phyloP scores from a whole-genome alignment of 106 monocot genomes.

The Chionographis japonica region DNA sequence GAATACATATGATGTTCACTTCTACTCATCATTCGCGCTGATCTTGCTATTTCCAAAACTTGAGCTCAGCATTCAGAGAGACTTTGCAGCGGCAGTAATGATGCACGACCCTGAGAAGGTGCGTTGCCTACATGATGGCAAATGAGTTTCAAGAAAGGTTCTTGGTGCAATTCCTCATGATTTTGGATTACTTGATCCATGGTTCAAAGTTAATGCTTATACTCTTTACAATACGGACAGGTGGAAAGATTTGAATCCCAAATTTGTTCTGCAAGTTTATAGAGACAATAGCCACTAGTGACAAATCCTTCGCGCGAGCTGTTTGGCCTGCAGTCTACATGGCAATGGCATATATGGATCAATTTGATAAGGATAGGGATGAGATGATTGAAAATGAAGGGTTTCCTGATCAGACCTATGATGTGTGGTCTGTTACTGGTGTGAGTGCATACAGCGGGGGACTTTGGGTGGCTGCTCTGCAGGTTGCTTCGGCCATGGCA shows the following conservation, averaged over 20 bases:
- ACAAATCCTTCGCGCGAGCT: slow-evolving; percentile 55
- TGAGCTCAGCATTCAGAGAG: slow-evolving; percentile 73
- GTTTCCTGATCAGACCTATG: slow-evolving; percentile 76
- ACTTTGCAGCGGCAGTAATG: slow-evolving; percentile 71
- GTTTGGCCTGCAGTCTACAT: slow-evolving; percentile 82
- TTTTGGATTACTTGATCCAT: slow-evolving; percentile 62
- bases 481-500: slow-evolving; percentile 76
- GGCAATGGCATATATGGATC: slow-evolving; percentile 77
- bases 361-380: slow-evolving; percentile 76
- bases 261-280: slow-evolving; percentile 81
- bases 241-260: slow-evolving; percentile 83
- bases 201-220: slow-evolving; percentile 74
- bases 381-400: slow-evolving; percentile 88
- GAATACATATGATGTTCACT: slow-evolving; percentile 99
- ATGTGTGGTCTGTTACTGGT: slow-evolving; percentile 64
- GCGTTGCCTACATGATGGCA: slow-evolving; percentile 31
- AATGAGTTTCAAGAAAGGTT: slow-evolving; percentile 50
- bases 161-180: slow-evolving; percentile 88
- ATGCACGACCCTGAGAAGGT: slow-evolving; percentile 72
- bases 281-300: slow-evolving; percentile 66
- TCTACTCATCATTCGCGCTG: slow-evolving; percentile 84
- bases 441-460: slow-evolving; percentile 79
- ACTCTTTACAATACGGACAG: slow-evolving; percentile 45
- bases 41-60: slow-evolving; percentile 71
- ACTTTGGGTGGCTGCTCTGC: slow-evolving; percentile 75